A percentile compares a stretch with the other conserved stretches of the same genome.
These are phyloP conservation scores for Claviceps purpurea DNA, from an alignment of 2,329 filamentous ascomycete species.

Conservation along the genomic window DNA sequence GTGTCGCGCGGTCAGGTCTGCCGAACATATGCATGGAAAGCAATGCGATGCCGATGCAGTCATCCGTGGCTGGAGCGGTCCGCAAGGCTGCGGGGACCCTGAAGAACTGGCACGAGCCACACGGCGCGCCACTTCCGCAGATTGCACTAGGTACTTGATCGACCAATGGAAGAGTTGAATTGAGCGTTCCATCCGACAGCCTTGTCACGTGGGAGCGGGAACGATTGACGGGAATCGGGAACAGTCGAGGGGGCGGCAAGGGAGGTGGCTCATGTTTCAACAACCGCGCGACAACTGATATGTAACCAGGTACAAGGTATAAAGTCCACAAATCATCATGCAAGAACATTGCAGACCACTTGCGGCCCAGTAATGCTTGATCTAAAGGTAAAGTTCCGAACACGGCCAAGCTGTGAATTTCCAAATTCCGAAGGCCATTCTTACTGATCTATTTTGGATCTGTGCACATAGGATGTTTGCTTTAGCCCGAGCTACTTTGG, in stretches of 20 bases:
- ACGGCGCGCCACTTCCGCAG: not conserved
- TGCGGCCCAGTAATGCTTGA: not conserved
- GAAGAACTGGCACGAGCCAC: not conserved
- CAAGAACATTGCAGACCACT: not conserved
- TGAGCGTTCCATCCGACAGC: not conserved
- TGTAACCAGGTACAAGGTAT: too few species aligned
- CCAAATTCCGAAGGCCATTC: not conserved
- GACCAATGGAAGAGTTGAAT: slow-evolving; percentile 3
- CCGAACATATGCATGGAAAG: slow-evolving; percentile 1
- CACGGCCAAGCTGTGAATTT: not conserved
- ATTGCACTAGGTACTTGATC: too few species aligned
- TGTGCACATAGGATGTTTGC: not conserved
- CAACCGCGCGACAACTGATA: too few species aligned
- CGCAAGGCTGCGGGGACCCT: not conserved
- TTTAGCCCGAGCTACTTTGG: not conserved
- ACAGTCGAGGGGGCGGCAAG: not conserved
- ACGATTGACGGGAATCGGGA: not conserved
- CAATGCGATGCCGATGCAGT: slow-evolving; percentile 3
- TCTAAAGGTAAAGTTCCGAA: not conserved
- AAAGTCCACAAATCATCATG: not conserved
- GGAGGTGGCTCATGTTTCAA: not conserved
- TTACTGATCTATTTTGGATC: not conserved
- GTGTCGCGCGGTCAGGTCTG: slow-evolving; percentile 1
- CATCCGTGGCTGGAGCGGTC: slow-evolving; percentile 3
- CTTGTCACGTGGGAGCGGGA: slow-evolving; percentile 5